Base-by-base conservation (phyloP, 1,284 basidiomycete species). In the Naganishia albida region DNA sequence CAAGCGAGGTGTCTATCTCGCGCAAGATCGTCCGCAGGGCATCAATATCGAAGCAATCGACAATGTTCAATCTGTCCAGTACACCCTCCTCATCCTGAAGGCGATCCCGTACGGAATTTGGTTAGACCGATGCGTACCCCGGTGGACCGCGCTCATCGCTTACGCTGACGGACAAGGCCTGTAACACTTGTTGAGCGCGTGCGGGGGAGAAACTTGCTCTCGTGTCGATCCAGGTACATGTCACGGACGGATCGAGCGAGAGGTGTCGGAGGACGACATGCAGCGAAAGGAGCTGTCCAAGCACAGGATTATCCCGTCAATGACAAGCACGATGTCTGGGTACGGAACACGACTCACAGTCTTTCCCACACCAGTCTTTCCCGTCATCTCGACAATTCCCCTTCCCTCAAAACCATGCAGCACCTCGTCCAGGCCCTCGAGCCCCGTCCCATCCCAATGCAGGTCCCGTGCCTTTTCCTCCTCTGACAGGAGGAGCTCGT, bases 141-240 rank as follows among this genome's bases (percentile, higher is more conserved):
- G 23, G 25, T 7, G 6, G 34, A 25, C 23, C n/a, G n/a, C n/a
- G n/a, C n/a, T n/a, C n/a, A n/a, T n/a, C n/a, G 57, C 75, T 67
- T 59, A 78, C 79, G 20, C 72, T 64, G 3, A 72, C 64, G 10
- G 67, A 67, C 69, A 68, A 68, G 6, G 16, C 23, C 28, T 71
- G 67, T 2, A 77, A 66, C 0, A 78, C 68, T 6, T 66, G 63
- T 23, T 67, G 66, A 3, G 77, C 76, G 25, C 78, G 64, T 4
- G 71, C 60, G 0, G 77, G 70, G 23, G 69, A 69, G 67, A 79
- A 78, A 1, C 72, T 70, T 3, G 75, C 77, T 10, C 77, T 74
- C 0, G 75, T 75, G 57, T 79, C 78, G 26, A 79, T 66, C 78
- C 78, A 79, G 28, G 64, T 68, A 20, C 75, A 77, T 0, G 68